Base-by-base conservation (phyloP, 2,329 filamentous ascomycete species). In the Pseudogymnoascus sp. region DNA sequence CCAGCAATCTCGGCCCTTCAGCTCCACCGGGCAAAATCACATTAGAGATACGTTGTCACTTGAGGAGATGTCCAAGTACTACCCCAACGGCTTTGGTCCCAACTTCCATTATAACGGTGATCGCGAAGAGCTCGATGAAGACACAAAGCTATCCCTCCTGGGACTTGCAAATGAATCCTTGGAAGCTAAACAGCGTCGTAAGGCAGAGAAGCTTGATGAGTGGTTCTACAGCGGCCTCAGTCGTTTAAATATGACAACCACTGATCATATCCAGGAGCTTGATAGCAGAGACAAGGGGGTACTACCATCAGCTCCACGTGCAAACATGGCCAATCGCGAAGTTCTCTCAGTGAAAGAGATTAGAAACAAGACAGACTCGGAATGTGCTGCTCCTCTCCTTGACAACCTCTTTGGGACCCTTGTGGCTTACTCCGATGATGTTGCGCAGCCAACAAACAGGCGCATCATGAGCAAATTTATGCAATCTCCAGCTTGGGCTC, bases 141-240 rank as follows among this genome's bases (percentile, higher is more conserved):
- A 11, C 28, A 25, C 28, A 49, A 60, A 11, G 18, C 60, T n/a
- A 60, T 60, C 40, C 52, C 62, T 12, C 21, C 63, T 16, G 37
- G 31, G 31, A 18, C 35, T 14, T 25, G 21, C 55, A 28, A 18
- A 61, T 33, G 38, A 61, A 12, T 37, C 40, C 9, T 43, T 62
- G 25, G 58, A 68, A 58, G 49, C 62, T 41, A 59, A 40, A 23
- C 61, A 59, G 35, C 12, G 33, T 4, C 40, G 65, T 21, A 64
- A 61, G n/a, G 59, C 55, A 21, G 61, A 66, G 25, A 61, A 67
- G 23, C 49, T 67, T 14, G 67, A 71, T 60, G 65, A 72, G 23
- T 67, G 65, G 64, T 71, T 72, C 55, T 73, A 72, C 35, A 49
- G 58, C 23, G 70, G 71, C 9, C 69, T 72, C 25, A 62, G 68